Evolutionary conservation across 108 stramenopile genomes (phyloP), one percentile per base, ranked within the genome.

Genomic region (Nitzschia sp.): DNA sequence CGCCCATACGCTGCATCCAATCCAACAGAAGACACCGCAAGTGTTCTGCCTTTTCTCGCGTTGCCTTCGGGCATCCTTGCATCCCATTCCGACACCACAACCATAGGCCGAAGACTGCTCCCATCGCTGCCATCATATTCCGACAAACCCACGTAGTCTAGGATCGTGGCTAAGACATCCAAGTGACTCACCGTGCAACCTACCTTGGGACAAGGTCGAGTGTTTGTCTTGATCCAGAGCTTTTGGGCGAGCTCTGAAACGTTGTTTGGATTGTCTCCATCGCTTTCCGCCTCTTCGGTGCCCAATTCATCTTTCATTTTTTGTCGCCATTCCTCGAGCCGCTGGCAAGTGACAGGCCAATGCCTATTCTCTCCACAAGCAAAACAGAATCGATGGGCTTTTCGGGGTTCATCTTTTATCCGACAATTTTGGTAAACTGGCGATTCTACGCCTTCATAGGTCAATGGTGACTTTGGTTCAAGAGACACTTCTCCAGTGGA

Each of bases 201-300:
- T 62, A 63, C 73, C 41, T 61, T 44, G 2, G 89, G 89, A 65
- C 89, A 90, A 25, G 84, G 81, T 16, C 80, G 63, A 30, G 89
- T 90, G 65, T 90, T 86, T 8, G 89, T 82, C 63, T 85, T 81
- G 53, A 90, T 53, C 89, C 89, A 90, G 1, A 86, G 45, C 34
- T 71, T 75, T 56, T 83, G 81, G 13, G 85, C 85, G 31, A 82
- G 46, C 22, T 86, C 80, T 15, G 72, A 66, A 34, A 62, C 56
- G 2, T 67, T 50, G 0, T 75, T 76, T 9, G 13, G 9, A 1
- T 17, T 22, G 25, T 71, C 66, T 31, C 22, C 31, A 16, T 32
- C 65, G 17, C 48, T 56, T 35, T 68, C 63, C 34, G 66, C 81
- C 8, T 72, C 75, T 2, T 70, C 76, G 21, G 68, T 54, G 35